These are phyloP conservation scores for Talaromyces trachyspermus DNA, from an alignment of 495 filamentous ascomycete genomes.

Conservation along the genomic window DNA sequence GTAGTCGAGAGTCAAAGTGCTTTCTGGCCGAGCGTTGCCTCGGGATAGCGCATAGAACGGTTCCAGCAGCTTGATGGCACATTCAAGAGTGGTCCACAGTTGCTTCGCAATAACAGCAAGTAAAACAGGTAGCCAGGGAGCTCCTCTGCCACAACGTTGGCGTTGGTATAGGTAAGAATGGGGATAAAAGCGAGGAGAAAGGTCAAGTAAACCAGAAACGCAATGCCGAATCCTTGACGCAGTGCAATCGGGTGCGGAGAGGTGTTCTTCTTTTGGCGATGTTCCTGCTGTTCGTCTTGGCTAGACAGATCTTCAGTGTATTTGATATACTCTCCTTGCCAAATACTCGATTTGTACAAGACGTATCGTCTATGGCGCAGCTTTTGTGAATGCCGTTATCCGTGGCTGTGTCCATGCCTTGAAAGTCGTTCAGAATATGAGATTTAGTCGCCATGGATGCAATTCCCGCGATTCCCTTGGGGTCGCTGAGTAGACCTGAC, in stretches of 20 bases:
- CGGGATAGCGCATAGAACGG: constrained; percentile 62
- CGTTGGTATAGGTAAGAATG: constrained; percentile 48
- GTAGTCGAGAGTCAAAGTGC: constrained; percentile 60
- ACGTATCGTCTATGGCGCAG: constrained; percentile 58
- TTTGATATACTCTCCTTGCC: constrained; percentile 43
- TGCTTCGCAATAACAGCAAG: constrained; percentile 60
- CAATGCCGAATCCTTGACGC: constrained; percentile 48
- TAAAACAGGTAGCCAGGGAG: constrained; percentile 55
- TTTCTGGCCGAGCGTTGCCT: constrained; percentile 53
- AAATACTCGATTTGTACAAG: constrained; percentile 59
- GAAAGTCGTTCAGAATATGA: constrained; percentile 69
- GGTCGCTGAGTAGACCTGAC: constrained; percentile 59
- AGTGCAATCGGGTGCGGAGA: constrained; percentile 68
- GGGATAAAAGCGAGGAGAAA: constrained; percentile 45
- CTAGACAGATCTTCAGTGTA: constrained; percentile 22
- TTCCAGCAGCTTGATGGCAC: constrained; percentile 64
- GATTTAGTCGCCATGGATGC: constrained; percentile 65
- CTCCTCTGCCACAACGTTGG: constrained; percentile 47
- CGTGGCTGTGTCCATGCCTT: constrained; percentile 58
- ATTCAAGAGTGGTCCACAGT: constrained; percentile 62
- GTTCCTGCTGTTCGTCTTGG: background rate
- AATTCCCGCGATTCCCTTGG: constrained; percentile 66
- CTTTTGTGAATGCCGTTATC: constrained; percentile 59
- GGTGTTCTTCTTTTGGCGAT: background rate
- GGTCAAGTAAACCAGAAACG: constrained; percentile 50